Base-by-base conservation (phyloP, 345 rosid genomes). In the Carallia pectinifolia region DNA sequence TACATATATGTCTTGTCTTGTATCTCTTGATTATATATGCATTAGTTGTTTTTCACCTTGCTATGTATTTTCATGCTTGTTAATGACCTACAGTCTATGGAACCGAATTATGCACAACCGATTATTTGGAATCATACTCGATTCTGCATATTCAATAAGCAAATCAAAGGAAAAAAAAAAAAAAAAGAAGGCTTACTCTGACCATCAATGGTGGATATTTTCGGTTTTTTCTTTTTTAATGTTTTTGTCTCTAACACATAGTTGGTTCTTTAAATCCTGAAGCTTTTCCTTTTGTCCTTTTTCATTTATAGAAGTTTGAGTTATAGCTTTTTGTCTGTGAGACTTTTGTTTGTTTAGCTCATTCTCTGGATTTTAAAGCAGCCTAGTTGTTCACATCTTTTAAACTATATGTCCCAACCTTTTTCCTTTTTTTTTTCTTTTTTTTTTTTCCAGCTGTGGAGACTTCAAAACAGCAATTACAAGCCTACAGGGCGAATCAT, bases 381-480 rank as follows among this genome's bases (percentile, higher is more conserved):
- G 27, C 47, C 37, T 9, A 56, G 60, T 8, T 56, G 29, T 56
- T 56, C 31, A 8, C 29, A 56, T 19, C 29, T 56, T 56, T 56
- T 27, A 33, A 56, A 19, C 60, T 30, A 23, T 56, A 18, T 56
- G 17, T 10, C 60, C 33, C 34, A 56, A 53, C 36, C 3, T 6
- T 48, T 34, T 37, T 39, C 66, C 23, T 23, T 18, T 18, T 6
- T 12, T 33, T 58, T 30, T 60, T 56, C 3, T 61, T 71, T 55
- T 50, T 48, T 52, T 1, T 52, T 55, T 62, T 50, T 40, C 74
- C 85, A 96, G 99, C 97, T 76, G 85, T 92, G 67, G 98, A 96
- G 77, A 85, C 84, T 73, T 92, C 94, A 72, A 88, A 86, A 75
- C 95, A 87, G 79, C 96, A 92, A 72, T 77, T 96, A 60, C 90